Base-by-base conservation (phyloP, 768 basidiomycete genomes). In the Auriscalpium vulgare region DNA sequence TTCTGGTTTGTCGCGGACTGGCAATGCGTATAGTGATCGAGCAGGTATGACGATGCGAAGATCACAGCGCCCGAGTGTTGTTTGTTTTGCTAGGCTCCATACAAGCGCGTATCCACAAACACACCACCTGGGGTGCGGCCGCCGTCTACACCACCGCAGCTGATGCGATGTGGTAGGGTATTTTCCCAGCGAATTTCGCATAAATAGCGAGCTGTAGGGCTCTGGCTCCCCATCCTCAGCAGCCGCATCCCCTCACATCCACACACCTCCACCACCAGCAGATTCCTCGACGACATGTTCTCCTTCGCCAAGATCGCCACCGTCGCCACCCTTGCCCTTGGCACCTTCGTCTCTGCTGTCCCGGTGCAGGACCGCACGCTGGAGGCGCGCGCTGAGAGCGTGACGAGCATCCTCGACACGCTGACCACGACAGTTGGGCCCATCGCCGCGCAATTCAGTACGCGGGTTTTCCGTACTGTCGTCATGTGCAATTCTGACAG, bases 231-330 rank as follows among this genome's bases (percentile, higher is more conserved):
- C 13, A 43, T 17, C 40, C 40, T 17, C 40, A 43, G 40, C 40
- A 17, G 40, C 40, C 7, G 13, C 40, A 4, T 17, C 40, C 17
- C 40, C 40, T 43, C 17, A 13, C 40, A 14, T 9, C 4, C 40
- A 13, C 17, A 13, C 40, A 43, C 40, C 40, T 43, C 7, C 40
- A 17, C 14, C 40, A 43, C 17, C 17, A 43, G 17, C 17, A 43
- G 40, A 43, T 2, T 14, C 8, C 21, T 29, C 7, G 29, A 29
- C 29, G 29, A 29, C n/a, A 38, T 35, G 34, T 23, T 19, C 40
- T 60, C 34, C 54, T 19, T 38, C 55, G 45, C 23, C 17, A 48
- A 48, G 47, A 48, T 48, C 47, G 23, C 47, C 47, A 17, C 47
- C 23, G 13, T 48, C 47, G 47, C 47, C 47, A 23, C 47, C 47